Percentiles rank a stretch among this genome's conserved stretches.
phyloP scores from a whole-genome alignment of 331 rosid species.

The Quercus phellos region DNA sequence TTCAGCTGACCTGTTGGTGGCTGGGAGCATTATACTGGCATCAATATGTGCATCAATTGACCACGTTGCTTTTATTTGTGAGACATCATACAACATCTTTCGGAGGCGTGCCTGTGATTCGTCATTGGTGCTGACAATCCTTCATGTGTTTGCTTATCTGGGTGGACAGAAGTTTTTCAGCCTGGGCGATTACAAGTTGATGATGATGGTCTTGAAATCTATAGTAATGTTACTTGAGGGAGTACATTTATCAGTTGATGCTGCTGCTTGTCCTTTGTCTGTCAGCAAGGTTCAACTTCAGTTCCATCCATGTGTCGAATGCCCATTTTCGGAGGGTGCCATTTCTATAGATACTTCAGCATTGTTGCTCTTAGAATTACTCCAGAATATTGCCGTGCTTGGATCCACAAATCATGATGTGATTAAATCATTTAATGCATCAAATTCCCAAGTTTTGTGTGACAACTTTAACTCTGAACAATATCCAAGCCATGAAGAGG shows the following conservation, averaged over 20 bases:
- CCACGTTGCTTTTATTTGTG: conserved; percentile 47
- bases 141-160: conserved; percentile 68
- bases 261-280: conserved; percentile 37
- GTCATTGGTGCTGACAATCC: conserved; percentile 49
- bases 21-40: conserved; percentile 69
- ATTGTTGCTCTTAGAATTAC: conserved; percentile 49
- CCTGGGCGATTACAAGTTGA: conserved; percentile 27
- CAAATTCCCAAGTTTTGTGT: conserved; percentile 22
- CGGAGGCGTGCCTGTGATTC: conserved; percentile 36
- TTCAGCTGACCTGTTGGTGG: conserved; percentile 56
- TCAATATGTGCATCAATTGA: conserved; percentile 63
- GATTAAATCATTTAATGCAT: conserved; percentile 15
- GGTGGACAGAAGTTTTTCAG: conserved; percentile 57
- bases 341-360: conserved; percentile 48
- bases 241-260: conserved; percentile 24
- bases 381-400: conserved; percentile 22
- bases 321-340: conserved; percentile 59
- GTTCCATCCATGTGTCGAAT: conserved; percentile 31
- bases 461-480: conserved; percentile 20
- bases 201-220: conserved; percentile 61
- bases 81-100: conserved; percentile 56
- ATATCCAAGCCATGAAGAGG: conserved; percentile 16
- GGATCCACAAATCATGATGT: not conserved
- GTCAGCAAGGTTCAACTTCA: conserved; percentile 30
- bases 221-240: conserved; percentile 57